A percentile compares a stretch with the other conserved stretches of the same genome.
Evolutionary conservation across 2,329 filamentous ascomycete species (phyloP).

Genomic region (Aureobasidium sp.): DNA sequence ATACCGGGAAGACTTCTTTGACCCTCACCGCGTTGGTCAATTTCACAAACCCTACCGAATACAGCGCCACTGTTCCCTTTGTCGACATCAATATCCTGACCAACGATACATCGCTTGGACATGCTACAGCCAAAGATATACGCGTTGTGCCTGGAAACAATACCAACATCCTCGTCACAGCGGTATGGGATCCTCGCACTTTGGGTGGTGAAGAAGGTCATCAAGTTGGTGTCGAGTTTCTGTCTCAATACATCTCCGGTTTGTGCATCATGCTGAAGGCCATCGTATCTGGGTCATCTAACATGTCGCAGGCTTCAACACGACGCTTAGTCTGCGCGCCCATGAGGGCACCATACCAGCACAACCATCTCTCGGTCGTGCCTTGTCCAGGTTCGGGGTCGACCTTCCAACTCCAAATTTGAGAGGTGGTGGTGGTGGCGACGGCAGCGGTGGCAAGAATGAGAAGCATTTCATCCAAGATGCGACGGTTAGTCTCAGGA

Average conservation of each 20-base stretch:
- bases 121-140: conserved; percentile 59
- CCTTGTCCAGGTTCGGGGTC: conserved; percentile 63
- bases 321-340: conserved; percentile 63
- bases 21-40: conserved; percentile 66
- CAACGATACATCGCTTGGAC: conserved; percentile 67
- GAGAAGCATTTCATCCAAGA: conserved; percentile 68
- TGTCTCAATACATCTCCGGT: conserved; percentile 82
- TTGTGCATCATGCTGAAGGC: neutral
- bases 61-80: conserved; percentile 74
- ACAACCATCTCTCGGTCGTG: conserved; percentile 62
- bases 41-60: conserved; percentile 82
- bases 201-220: conserved; percentile 54
- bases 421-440: conserved; percentile 27
- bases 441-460: conserved; percentile 24
- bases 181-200: conserved; percentile 63
- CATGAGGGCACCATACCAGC: conserved; percentile 66
- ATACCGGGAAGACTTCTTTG: conserved; percentile 64
- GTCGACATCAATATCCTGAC: conserved; percentile 66
- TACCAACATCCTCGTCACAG: conserved; percentile 56
- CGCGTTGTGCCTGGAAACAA: conserved; percentile 63
- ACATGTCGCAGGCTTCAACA: conserved; percentile 56
- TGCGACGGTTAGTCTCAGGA: conserved; percentile 47
- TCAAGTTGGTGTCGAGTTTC: conserved; percentile 57
- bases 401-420: conserved; percentile 65
- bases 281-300: neutral